Base-by-base conservation (phyloP, 768 basidiomycete genomes). In the Pleurotus ostreatus region DNA sequence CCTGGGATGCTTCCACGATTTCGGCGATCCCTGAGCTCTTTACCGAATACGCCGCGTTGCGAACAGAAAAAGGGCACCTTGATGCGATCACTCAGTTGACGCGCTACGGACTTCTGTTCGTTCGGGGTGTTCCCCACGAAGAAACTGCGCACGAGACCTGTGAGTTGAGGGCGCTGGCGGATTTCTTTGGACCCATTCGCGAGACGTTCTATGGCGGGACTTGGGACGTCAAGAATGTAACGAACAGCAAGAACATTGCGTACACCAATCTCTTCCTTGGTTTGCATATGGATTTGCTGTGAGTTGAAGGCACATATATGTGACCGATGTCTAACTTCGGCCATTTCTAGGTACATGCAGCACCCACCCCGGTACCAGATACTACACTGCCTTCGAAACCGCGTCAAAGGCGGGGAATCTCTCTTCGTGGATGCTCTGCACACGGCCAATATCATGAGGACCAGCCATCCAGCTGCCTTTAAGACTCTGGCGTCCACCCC, bases 271-370 rank as follows among this genome's bases (percentile, higher is more conserved):
- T 97, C 22, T 80, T 91, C 61, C 77, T 99, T 7, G 95, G 88
- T 0, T 66, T 95, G 18, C 95, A 98, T 65, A 92, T 92, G 89
- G 96, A 98, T 72, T 74, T 98, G 0, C 71, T 89, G 93, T 95
- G 65, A 60, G 92, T 78, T 9, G 15, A 34, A 11, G 16, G n/a
- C 18, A 20, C 37, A n/a, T 30, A 30, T 39, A 43, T 4, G 59
- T 34, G 22, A 4, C 49, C 43, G 51, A 26, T 53, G 4, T 46
- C 54, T 34, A 44, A 22, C 16, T 52, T 37, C 55, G 34, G 43
- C 15, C 18, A 3, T 13, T 9, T 34, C 30, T 64, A 95, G 94
- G 52, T 97, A 98, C 70, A 95, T 94, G 64, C 82, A 92, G 61
- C 79, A 87, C 59, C 96, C 96, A 1, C 96, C 96, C 0, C 85